Evolutionary conservation across 2,329 filamentous ascomycete species (phyloP), one percentile per base, ranked within the genome.

Genomic region (Fusarium sacchari): DNA sequence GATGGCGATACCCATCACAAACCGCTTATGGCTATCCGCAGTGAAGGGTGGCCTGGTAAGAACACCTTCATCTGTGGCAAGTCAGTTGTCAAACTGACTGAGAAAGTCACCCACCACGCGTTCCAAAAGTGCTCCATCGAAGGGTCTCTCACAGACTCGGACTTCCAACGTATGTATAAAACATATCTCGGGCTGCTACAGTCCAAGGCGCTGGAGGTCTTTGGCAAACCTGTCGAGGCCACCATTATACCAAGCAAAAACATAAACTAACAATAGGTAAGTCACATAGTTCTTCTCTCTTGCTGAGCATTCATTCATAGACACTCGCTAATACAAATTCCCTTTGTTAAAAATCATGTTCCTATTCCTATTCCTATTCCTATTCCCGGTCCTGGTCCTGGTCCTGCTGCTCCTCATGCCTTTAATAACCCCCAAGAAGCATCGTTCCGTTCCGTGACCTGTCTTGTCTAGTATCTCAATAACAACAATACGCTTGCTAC

Each of bases 41-140:
- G 68, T 32, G 12, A 14, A 6, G 17, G 30, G 0, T 77, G 75
- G 72, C 13, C 28, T 4, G 30, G 15, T 17, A 49, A 11, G 10
- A 64, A 57, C 9, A 47, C 34, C 11, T 77, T 73, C 44, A 49
- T 77, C 42, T 42, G 46, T 39, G 66, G 60, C 8, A 60, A 20
- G 18, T 66, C 71, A 4, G 66, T 75, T 3, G 58, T 74, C 34
- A 77, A 77, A 37, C n/a, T 77, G 14, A 77, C 73, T 4, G 75
- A 77, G 42, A 67, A 56, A 28, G 53, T 56, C 3, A 55, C 37
- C 7, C 60, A 73, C n/a, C 37, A 55, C 10, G 18, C 20, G 10
- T 42, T 13, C 10, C 28, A 66, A 26, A 72, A 59, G 50, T 76
- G 76, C 24, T 76, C 75, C 2, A n/a, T 77, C 10, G 75, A 77